Base-by-base conservation (phyloP, 2,329 filamentous ascomycete genomes). In the Mycosphaerella arachidis region DNA sequence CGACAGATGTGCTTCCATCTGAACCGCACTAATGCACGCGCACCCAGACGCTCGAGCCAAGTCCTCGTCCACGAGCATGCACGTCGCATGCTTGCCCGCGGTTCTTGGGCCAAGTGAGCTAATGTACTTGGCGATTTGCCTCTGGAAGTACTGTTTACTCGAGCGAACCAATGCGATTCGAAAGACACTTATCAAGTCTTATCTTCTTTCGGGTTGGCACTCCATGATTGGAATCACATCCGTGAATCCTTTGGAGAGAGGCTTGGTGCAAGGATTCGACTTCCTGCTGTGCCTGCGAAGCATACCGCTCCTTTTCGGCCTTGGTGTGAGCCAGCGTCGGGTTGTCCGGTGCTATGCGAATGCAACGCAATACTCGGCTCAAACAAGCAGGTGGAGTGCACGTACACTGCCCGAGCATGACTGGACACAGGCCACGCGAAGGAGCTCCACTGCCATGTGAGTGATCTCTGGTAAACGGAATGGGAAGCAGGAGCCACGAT, bases 151-250 rank as follows among this genome's bases (percentile, higher is more conserved):
- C 48, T 43, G 20, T 29, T 48, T 20, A 37, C 43, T 31, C 12
- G 57, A 55, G 43, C 58, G 58, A 63, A 56, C 63, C 63, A 65
- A 65, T 40, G 37, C 37, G 37, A 40, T 40, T 27, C 55, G 48
- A 30, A 31, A 31, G 45, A 37, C 37, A 60, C 56, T 60, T 64
- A 62, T 66, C 59, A 55, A 20, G 20, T 55, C 63, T 64, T 63
- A 62, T 63, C 61, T 63, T 55, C 53, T 58, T 62, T 48, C 59
- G 59, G 55, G 55, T 55, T 58, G 35, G 55, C 30, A 29, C n/a
- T 53, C 55, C 59, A 57, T 54, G 61, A 59, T 63, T 37, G 63
- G 63, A 56, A 59, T 52, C 43, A 58, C n/a, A 56, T 59, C 63
- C 63, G 61, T 48, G 59, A 60, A 60, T 61, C 24, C 54, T 63